These are phyloP conservation scores for Dendrobium huoshanense DNA, from an alignment of 106 monocot species.

Conservation along the genomic window DNA sequence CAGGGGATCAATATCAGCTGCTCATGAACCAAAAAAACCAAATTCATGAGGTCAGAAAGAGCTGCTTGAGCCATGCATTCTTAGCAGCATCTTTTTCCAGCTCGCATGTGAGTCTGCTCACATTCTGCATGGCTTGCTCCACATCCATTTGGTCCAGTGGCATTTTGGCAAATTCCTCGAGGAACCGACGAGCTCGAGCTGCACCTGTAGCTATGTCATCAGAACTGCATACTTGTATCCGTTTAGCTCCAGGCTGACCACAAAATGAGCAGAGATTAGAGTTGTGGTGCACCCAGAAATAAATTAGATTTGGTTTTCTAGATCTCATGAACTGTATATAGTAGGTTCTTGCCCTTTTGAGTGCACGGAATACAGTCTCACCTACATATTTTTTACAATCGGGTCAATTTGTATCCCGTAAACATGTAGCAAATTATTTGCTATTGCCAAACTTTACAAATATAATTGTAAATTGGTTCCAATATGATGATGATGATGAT, in stretches of 20 bases:
- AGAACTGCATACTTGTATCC: not conserved
- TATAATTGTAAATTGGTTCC: too few species aligned
- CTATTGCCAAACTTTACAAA: too few species aligned
- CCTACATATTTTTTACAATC: not conserved
- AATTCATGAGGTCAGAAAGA: constrained; percentile 5
- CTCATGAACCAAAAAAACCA: too few species aligned
- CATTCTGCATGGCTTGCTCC: constrained; percentile 16
- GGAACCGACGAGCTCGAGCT: constrained; percentile 19
- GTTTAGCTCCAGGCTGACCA: not conserved
- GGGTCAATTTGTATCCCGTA: not conserved
- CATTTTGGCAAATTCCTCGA: constrained; percentile 16
- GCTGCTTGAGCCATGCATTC: constrained; percentile 21
- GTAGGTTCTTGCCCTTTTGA: not conserved
- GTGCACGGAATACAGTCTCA: not conserved
- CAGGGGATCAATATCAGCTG: too few species aligned
- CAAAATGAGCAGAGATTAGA: not conserved
- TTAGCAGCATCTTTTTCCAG: constrained; percentile 17
- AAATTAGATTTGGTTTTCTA: not conserved
- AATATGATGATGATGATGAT: too few species aligned
- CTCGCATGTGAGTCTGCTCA: constrained; percentile 2
- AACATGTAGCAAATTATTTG: too few species aligned
- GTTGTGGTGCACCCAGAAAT: not conserved
- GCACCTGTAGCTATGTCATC: not conserved
- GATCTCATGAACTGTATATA: too few species aligned
- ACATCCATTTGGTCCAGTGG: constrained; percentile 16